Percentiles rank a stretch among this genome's conserved stretches.
These are phyloP conservation scores for Avicennia marina DNA, from an alignment of 257 asterid species.

Conservation along the genomic window DNA sequence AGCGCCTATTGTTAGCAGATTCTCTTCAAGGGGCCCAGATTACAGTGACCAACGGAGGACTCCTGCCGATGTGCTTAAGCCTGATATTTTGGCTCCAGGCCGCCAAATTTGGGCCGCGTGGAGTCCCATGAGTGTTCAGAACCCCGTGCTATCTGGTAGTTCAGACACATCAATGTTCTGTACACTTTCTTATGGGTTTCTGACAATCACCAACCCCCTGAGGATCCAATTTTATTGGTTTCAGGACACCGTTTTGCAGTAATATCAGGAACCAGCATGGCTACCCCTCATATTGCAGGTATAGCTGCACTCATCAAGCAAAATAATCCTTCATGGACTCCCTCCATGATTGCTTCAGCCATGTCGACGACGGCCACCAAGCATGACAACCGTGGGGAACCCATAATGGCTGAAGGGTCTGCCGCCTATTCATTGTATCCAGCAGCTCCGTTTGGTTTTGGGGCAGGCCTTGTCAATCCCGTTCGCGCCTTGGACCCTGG, in stretches of 20 bases:
- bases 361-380: slow-evolving; percentile 80
- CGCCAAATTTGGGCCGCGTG: slow-evolving; percentile 98
- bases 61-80: slow-evolving; percentile 85
- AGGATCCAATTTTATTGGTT: slow-evolving; percentile 11
- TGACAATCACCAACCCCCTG: too few species aligned
- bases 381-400: slow-evolving; percentile 74
- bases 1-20: slow-evolving; percentile 82
- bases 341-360: slow-evolving; percentile 91
- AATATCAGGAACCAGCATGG: slow-evolving; percentile 96
- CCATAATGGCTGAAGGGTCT: slow-evolving; percentile 78
- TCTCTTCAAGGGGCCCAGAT: slow-evolving; percentile 93
- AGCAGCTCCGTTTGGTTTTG: slow-evolving; percentile 84
- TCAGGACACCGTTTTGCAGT: slow-evolving; percentile 68
- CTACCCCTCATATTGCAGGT: slow-evolving; percentile 89
- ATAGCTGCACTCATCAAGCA: slow-evolving; percentile 85
- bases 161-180: neutral
- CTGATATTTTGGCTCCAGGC: slow-evolving; percentile 90
- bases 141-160: slow-evolving; percentile 68
- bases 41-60: slow-evolving; percentile 43
- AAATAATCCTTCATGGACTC: slow-evolving; percentile 66
- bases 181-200: neutral
- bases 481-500: slow-evolving; percentile 68
- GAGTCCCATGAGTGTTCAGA: slow-evolving; percentile 81
- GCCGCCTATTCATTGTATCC: slow-evolving; percentile 37
- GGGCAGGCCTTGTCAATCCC: slow-evolving; percentile 83